Base-by-base conservation (phyloP, 2,329 filamentous ascomycete genomes). In the Fusarium zealandicum region DNA sequence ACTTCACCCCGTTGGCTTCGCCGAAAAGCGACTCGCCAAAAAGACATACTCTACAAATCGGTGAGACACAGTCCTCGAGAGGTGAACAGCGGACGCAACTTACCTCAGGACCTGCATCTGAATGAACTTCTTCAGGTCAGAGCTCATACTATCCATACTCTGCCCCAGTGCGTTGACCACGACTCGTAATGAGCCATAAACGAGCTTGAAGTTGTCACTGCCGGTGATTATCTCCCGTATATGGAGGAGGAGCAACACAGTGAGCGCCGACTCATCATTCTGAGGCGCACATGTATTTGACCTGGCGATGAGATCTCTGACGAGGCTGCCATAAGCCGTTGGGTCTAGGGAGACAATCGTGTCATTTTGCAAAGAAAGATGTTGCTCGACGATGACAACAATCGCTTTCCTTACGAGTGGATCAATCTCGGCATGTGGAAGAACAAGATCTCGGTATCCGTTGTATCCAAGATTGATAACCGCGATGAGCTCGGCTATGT, bases 391-490 rank as follows among this genome's bases (percentile, higher is more conserved):
- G 0, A 65, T 61, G 0, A 66, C 17, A 2, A 65, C 59, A 5
- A 65, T 54, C 1, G 63, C 63, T 11, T 54, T 66, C 20, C 63
- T 33, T 2, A 65, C 63, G 0, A 65, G 14, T 2, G 63, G 57
- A 0, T 65, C 63, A 1, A 55, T 59, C 9, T 65, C 63, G 5
- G 63, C 63, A 37, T 35, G 59, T 13, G 63, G 63, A 1, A 65
- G 6, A 0, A 65, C 50, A 1, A 65, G 40, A 14, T 65, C 63
- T 3, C 63, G 51, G 8, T 65, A 65, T 0, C 63, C 63, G 17
- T 65, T 65, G 44, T 64, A 65, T 6, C 63, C 63, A 33, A 65
- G 37, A n/a, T 65, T 66, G 8, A 65, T 65, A 8, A 65, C 63
- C 0, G 63, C 57, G 3, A 65, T 66, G 4, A 66, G 51, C 5